These are phyloP conservation scores for Pichia manshurica DNA, from an alignment of 805 yeast genomes.

Conservation along the genomic window DNA sequence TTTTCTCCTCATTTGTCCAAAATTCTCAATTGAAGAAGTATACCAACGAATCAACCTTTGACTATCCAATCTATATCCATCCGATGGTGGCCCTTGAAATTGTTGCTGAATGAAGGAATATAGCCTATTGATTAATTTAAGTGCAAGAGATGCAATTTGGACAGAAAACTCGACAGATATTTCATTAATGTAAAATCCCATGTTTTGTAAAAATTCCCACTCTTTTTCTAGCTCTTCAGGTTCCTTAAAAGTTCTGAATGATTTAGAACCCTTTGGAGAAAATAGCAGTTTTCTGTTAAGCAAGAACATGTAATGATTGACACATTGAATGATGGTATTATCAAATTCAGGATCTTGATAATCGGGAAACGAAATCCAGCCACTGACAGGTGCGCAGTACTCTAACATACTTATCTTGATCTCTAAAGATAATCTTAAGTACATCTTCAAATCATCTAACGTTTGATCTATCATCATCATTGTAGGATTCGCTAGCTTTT, in stretches of 20 bases:
- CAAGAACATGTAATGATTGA: conserved; percentile 62
- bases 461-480: conserved; percentile 95
- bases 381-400: conserved; percentile 52
- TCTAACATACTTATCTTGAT: conserved; percentile 62
- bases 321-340: conserved; percentile 63
- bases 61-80: conserved; percentile 28
- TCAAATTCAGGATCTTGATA: conserved; percentile 60
- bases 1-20: conserved; percentile 74
- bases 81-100: conserved; percentile 52
- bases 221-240: conserved; percentile 83
- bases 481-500: conserved; percentile 75
- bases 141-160: conserved; percentile 37
- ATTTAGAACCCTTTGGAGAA: conserved; percentile 45
- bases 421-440: conserved; percentile 68
- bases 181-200: conserved; percentile 72
- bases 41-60: conserved; percentile 58
- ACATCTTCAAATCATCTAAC: conserved; percentile 75
- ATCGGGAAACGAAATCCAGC: conserved; percentile 63
- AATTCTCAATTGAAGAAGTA: conserved; percentile 58
- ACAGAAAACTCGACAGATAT: conserved; percentile 72
- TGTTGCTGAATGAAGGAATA: conserved; percentile 69
- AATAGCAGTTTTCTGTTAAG: conserved; percentile 74
- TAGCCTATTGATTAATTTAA: conserved; percentile 63
- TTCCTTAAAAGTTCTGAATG: conserved; percentile 81
- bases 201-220: conserved; percentile 70